Percentiles rank a stretch among this genome's conserved stretches.
Conservation (phyloP, 176 grass and related monocot species). For the Oryza australiensis region DNA sequence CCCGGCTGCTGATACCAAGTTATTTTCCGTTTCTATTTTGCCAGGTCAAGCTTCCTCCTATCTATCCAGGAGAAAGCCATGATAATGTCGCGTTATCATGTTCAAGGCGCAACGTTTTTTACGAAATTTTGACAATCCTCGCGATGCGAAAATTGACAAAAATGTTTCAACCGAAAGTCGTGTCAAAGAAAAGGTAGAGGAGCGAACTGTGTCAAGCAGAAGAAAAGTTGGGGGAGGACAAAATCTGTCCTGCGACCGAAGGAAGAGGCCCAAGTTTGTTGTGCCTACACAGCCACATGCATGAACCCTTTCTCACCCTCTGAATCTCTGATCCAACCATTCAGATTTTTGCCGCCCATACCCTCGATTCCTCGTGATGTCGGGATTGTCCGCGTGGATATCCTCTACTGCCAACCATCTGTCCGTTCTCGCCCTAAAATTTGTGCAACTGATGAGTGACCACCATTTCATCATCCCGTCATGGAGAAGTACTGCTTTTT, state of each 20-base stretch:
- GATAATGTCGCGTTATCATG: no score
- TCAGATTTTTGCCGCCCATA: conserved; percentile 30
- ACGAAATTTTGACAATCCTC: neutral
- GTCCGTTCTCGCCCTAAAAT: neutral
- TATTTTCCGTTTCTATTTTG: neutral
- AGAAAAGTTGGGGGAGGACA: conserved; percentile 28
- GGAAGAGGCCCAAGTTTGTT: conserved; percentile 27
- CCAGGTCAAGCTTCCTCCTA: neutral
- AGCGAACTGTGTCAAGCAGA: neutral
- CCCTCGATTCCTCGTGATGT: neutral
- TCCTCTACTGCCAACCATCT: neutral
- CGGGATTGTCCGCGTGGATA: conserved; percentile 11
- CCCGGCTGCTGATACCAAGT: neutral
- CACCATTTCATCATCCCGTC: neutral
- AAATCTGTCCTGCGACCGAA: neutral
- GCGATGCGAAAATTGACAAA: neutral
- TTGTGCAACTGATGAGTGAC: neutral
- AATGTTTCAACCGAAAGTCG: conserved; percentile 15
- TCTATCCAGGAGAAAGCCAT: conserved; percentile 2
- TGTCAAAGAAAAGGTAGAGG: conserved; percentile 29
- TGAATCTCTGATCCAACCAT: conserved; percentile 44
- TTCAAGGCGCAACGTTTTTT: neutral
- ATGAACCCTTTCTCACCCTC: neutral
- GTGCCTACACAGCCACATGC: conserved; percentile 42
- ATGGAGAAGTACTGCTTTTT: neutral